Evolutionary conservation across 306 rosid genomes (phyloP).

Genomic region (Astragalus glycyphyllos): DNA sequence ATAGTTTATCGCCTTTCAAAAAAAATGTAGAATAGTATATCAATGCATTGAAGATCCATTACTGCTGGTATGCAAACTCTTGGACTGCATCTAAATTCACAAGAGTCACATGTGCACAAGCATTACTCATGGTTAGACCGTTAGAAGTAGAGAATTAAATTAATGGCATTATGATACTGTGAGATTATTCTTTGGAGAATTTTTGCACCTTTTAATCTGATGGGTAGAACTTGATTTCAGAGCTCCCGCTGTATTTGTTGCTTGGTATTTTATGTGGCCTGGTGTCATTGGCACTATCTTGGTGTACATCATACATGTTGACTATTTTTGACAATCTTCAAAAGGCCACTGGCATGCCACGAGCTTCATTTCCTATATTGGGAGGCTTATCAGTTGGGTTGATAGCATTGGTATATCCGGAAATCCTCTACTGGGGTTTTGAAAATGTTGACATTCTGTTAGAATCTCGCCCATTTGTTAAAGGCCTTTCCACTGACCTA

Average conservation of each 20-base stretch:
- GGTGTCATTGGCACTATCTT: slow-evolving; percentile 81
- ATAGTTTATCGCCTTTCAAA: slow-evolving; percentile 10
- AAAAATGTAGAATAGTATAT: too few relatives aligned
- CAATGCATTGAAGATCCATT: not conserved
- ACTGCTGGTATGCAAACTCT: not conserved
- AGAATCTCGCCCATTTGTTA: slow-evolving; percentile 87
- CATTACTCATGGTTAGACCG: slow-evolving; percentile 18
- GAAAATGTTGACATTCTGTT: slow-evolving; percentile 90
- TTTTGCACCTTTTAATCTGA: slow-evolving; percentile 40
- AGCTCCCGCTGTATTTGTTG: slow-evolving; percentile 94
- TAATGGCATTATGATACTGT: slow-evolving; percentile 15
- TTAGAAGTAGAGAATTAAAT: slow-evolving; percentile 14
- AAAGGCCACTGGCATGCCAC: slow-evolving; percentile 60
- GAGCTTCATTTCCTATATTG: slow-evolving; percentile 67
- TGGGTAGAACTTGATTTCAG: slow-evolving; percentile 64
- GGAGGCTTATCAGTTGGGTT: slow-evolving; percentile 87
- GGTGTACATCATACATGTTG: slow-evolving; percentile 81
- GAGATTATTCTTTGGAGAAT: slow-evolving; percentile 1
- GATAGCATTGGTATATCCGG: slow-evolving; percentile 89
- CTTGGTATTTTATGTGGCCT: slow-evolving; percentile 86
- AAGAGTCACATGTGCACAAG: slow-evolving; percentile 12
- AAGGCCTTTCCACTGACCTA: slow-evolving; percentile 72
- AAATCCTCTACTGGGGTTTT: slow-evolving; percentile 96
- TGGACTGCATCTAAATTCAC: slow-evolving; percentile 30
- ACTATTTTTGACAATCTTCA: slow-evolving; percentile 63